Base-by-base conservation (phyloP, 225 moss, liverwort and hornwort species). In the Pseudoscleropodium purum region DNA sequence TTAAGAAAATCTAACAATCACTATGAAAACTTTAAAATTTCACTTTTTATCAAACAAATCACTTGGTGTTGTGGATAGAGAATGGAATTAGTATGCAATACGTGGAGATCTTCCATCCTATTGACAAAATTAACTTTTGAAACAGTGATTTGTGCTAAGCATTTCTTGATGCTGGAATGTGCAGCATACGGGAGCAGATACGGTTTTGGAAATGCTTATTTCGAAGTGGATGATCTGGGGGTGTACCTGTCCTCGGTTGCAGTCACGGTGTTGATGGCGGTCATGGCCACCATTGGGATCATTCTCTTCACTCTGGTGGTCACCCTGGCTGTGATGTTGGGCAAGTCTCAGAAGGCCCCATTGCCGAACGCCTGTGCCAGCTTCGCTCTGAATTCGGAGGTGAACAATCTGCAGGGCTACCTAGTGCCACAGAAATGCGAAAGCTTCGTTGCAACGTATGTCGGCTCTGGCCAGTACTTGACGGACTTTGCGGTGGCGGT, bases 371-470 rank as follows among this genome's bases (percentile, higher is more conserved):
- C 91, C 70, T 99, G 99, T 61, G 92, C 92, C 36, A 94, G 96
- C 88, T 96, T 97, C 81, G 91, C 92, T 47, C 79, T 97, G 80
- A 99, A 99, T 57, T 78, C 89, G 19, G 97, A 99, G 95, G 47
- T 97, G 41, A 97, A 97, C 92, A 99, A 99, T 68, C 67, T 97
- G 64, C 99, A 96, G 87, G 97, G 99, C 61, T 96, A 94, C 93
- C 70, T 91, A 57, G 89, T 97, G 84, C 91, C 97, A 19, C 72
- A 91, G 73, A 84, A 93, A 59, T 99, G 99, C 75, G 36, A 91
- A 84, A 39, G 39, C 13, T 90, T 87, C 69, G 93, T 99, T 23
- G 90, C 89, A 27, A 82, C 62, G 33, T 99, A 97, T 72, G 93
- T 97, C 41, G 79, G 25, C 56, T 91, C 89, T 36, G 95, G 96